A percentile compares a stretch with the other conserved stretches of the same genome.
phyloP scores from a whole-genome alignment of 176 grass and related monocot genomes.

The barley (Hordeum vulgare) region DNA sequence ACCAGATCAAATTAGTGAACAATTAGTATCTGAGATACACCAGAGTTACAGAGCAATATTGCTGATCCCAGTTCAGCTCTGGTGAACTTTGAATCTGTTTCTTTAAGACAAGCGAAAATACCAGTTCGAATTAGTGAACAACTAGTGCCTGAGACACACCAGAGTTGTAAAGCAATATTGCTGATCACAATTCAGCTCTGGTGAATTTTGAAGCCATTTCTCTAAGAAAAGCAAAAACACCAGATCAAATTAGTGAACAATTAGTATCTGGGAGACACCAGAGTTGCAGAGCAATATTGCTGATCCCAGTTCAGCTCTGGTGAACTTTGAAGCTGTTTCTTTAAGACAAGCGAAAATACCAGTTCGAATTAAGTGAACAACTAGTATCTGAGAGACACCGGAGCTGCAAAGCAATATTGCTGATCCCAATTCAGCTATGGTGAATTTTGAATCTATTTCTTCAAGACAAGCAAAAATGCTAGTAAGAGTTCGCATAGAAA shows the following conservation, averaged over 20 bases:
- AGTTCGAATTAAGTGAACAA: not conserved
- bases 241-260: too few species aligned
- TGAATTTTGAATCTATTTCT: not conserved
- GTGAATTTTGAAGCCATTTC: too few species aligned
- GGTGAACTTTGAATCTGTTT: not conserved
- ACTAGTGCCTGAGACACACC: too few species aligned
- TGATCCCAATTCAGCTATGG: not conserved
- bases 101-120: not conserved
- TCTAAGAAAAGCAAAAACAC: too few species aligned
- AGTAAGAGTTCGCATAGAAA: not conserved
- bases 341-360: not conserved
- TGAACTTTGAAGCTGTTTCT: not conserved
- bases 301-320: too few species aligned
- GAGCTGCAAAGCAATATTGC: not conserved
- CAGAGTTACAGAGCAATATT: not conserved
- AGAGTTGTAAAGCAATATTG: too few species aligned
- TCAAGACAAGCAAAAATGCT: not conserved
- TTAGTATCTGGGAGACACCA: too few species aligned
- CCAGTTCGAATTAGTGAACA: too few species aligned
- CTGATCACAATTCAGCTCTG: too few species aligned
- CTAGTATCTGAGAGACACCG: not conserved
- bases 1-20: not conserved
- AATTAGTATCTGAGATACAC: not conserved
- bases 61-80: not conserved
- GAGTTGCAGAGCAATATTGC: too few species aligned